Conservation (phyloP, 1,284 basidiomycete genomes). For the Flammula alnicola region DNA sequence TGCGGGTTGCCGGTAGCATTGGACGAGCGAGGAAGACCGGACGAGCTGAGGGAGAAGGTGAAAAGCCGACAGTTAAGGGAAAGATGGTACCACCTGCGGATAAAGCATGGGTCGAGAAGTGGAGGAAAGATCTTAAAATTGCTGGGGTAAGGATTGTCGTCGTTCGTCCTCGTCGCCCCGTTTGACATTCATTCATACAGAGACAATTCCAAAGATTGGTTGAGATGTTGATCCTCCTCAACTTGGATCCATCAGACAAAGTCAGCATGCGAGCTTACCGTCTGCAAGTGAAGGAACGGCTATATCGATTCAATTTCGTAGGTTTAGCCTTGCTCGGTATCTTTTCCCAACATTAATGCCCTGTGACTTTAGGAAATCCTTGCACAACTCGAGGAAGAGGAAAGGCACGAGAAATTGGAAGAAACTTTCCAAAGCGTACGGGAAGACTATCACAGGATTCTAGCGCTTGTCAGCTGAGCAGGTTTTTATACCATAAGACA, state of each 20-base stretch:
- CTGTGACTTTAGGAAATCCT: slow-evolving; percentile 77
- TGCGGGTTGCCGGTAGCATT: slow-evolving; percentile 52
- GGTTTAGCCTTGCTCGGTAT: slow-evolving; percentile 34
- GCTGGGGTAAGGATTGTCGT: slow-evolving; percentile 62
- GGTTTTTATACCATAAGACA: too few relatives aligned
- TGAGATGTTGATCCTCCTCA: slow-evolving; percentile 88
- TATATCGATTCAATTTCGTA: slow-evolving; percentile 95
- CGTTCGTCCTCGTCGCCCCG: background rate
- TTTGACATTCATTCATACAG: slow-evolving; percentile 41
- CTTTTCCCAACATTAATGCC: slow-evolving; percentile 13
- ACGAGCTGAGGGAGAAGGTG: slow-evolving; percentile 30
- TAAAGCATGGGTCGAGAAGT: slow-evolving; percentile 79
- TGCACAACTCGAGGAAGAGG: slow-evolving; percentile 83
- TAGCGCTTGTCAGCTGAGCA: slow-evolving; percentile 54
- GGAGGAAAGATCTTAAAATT: slow-evolving; percentile 86
- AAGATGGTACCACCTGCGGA: slow-evolving; percentile 80
- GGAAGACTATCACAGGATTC: slow-evolving; percentile 86
- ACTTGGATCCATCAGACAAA: slow-evolving; percentile 68
- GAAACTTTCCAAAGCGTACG: slow-evolving; percentile 91
- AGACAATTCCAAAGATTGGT: slow-evolving; percentile 91
- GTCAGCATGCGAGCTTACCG: slow-evolving; percentile 69
- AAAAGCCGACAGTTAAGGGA: slow-evolving; percentile 43
- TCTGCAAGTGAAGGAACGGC: slow-evolving; percentile 88
- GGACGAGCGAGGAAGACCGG: slow-evolving; percentile 43
- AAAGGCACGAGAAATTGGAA: slow-evolving; percentile 88